Base-by-base conservation (phyloP, 257 asterid genomes). In the Gentiana dahurica region DNA sequence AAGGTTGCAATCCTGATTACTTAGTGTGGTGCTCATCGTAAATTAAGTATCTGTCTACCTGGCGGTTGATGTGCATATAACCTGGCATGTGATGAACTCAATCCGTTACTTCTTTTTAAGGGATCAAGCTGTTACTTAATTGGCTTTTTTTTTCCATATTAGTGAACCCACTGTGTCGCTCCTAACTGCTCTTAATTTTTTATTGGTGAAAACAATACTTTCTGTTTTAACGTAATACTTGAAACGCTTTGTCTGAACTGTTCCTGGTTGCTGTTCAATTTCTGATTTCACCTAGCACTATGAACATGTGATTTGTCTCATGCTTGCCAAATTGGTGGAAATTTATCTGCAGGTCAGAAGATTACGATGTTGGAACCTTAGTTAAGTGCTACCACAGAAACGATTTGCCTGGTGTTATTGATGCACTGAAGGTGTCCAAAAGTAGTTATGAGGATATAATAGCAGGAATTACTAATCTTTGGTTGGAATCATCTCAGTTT, bases 281-380 rank as follows among this genome's bases (percentile, higher is more conserved):
- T 33, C 34, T 15, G 10, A 38, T 8, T 12, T 32, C 7, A 24
- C n/a, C 41, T 38, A 41, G 10, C 12, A 41, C 45, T 36, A 41
- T 41, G 46, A 41, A 7, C 46, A 41, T 41, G 8, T 41, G 46
- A 41, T 41, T 41, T 41, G 46, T 41, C 46, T 41, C 5, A 41
- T 41, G 9, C 46, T 41, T 41, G 46, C 9, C 46, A 41, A 41
- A 41, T 43, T 57, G 52, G 37, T 55, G 15, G 34, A 11, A 7
- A 45, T 57, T 38, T 52, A 57, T 44, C 71, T 79, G 77, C 97
- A 92, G 97, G 76, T 76, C 77, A 62, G 92, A 84, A 74, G 71
- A 79, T 53, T 62, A 71, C 49, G 71, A 76, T 48, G 84, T 49
- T 10, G 75, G 71, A 59, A 71, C 77, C 69, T 72, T 78, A 12